Base-by-base conservation (phyloP, 129 eudicot genomes). In the Escallonia rubra region DNA sequence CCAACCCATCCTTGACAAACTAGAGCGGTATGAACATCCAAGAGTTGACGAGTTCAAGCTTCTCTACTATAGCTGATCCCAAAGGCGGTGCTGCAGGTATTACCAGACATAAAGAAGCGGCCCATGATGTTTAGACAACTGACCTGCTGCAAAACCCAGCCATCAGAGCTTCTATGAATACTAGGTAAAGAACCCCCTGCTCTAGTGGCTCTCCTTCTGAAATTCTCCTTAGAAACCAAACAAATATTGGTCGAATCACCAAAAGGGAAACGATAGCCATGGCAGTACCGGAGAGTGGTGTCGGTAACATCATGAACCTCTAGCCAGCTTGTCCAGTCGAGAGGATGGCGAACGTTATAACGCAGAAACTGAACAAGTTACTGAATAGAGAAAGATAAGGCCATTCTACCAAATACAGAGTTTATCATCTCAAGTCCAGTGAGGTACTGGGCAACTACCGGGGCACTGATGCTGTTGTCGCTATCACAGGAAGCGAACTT, bases 1-100 rank as follows among this genome's bases (percentile, higher is more conserved):
- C 76, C 76, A 72, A 72, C 5, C 76, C 76, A 53, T 53, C 62
- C 23, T 72, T 72, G 44, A 63, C 62, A 45, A 41, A 72, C 38
- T 62, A 72, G 2, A 51, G 44, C n/a, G 69, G 76, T 69, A 72
- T 72, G 41, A 72, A 62, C 6, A 72, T 7, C 69, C 69, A 72
- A 63, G 43, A 41, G 12, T 38, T 72, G 10, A 72, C 8, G 7
- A 72, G 16, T 6, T 72, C 63, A 53, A 72, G 76, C 76, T 62
- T 72, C 62, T 52, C 63, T 13, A 72, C 65, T 11, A 61, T 0
- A 41, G 65, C 65, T 2, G 49, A 61, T 11, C 65, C 65, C 65
- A 61, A 43, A 6, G 49, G 49, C 39, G 65, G 65, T 0, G 50
- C 65, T 4, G 65, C 45, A 2, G 65, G 65, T 42, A 61, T 41